phyloP scores from a whole-genome alignment of 2,329 filamentous ascomycete species.

The Ceratocystis albifundus region DNA sequence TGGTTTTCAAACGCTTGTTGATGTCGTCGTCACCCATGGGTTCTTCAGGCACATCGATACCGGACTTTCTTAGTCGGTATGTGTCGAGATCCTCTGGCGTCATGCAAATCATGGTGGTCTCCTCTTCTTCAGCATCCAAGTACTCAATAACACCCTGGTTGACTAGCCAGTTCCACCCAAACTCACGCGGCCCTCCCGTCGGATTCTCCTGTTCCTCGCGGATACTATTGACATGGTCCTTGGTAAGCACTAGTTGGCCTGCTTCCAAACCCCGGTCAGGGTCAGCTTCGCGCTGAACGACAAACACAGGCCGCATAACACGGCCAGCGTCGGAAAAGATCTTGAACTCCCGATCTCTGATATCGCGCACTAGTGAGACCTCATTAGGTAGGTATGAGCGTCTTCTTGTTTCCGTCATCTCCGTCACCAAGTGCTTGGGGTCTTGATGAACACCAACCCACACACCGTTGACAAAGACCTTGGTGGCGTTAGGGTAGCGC shows the following conservation, averaged over 20 bases:
- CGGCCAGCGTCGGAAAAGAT: conserved; percentile 95
- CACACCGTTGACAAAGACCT: conserved; percentile 94
- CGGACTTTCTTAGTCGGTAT: conserved; percentile 57
- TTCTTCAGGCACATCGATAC: conserved; percentile 38
- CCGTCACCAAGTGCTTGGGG: conserved; percentile 69
- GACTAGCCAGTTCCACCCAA: conserved; percentile 81
- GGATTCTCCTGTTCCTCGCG: conserved; percentile 63
- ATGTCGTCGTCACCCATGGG: conserved; percentile 53
- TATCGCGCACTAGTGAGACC: conserved; percentile 89
- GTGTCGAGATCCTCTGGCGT: conserved; percentile 86
- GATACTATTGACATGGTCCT: conserved; percentile 62
- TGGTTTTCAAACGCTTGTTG: conserved; percentile 78
- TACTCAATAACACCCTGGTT: conserved; percentile 84
- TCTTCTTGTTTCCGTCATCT: conserved; percentile 65
- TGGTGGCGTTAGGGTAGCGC: conserved; percentile 81
- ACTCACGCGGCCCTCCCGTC: conserved; percentile 49
- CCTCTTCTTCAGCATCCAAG: conserved; percentile 94
- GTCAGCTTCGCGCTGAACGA: conserved; percentile 79
- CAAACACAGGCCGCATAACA: conserved; percentile 87
- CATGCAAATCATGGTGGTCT: conserved; percentile 99
- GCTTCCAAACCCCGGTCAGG: conserved; percentile 46
- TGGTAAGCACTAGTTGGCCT: conserved; percentile 70
- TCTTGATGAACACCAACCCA: conserved; percentile 96
- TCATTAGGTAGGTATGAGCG: conserved; percentile 79
- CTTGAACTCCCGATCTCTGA: conserved; percentile 94